Percentiles rank a stretch among this genome's conserved stretches.
Conservation (phyloP, 1,284 basidiomycete genomes). For the Ustilago crameri region DNA sequence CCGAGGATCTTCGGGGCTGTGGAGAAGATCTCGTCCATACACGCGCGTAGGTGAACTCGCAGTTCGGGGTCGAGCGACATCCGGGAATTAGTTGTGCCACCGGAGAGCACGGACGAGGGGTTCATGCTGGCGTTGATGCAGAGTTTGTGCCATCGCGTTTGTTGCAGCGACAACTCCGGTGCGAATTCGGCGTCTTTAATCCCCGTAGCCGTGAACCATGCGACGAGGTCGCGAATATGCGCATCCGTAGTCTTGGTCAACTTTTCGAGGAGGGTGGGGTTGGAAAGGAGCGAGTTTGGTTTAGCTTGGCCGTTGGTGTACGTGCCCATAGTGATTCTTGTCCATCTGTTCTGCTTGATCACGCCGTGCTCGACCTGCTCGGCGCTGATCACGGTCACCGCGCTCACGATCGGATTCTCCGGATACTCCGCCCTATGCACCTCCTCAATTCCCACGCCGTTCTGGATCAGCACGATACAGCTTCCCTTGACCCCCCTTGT, state of each 20-base stretch:
- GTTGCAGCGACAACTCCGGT: constrained; percentile 68
- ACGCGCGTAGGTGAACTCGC: constrained; percentile 66
- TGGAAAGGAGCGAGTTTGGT: constrained; percentile 32
- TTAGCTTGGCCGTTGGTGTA: constrained; percentile 61
- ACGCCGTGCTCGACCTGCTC: constrained; percentile 68
- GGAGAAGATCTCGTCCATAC: constrained; percentile 70
- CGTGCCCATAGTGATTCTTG: constrained; percentile 69
- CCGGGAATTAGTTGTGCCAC: constrained; percentile 68
- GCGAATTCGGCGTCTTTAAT: constrained; percentile 69
- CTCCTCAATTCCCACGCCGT: constrained; percentile 70
- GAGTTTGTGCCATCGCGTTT: constrained; percentile 71
- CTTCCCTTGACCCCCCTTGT: constrained; percentile 31
- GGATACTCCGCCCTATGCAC: constrained; percentile 68
- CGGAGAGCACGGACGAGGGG: constrained; percentile 70
- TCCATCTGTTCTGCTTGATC: constrained; percentile 70
- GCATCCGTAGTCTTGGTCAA: constrained; percentile 20
- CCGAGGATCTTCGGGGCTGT: constrained; percentile 68
- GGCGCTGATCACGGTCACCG: constrained; percentile 70
- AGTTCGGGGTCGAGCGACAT: constrained; percentile 69
- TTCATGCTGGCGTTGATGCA: constrained; percentile 70
- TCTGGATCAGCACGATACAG: constrained; percentile 70
- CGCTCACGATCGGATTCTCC: constrained; percentile 67
- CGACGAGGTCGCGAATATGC: constrained; percentile 54
- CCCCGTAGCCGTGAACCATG: constrained; percentile 65
- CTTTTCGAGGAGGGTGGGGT: constrained; percentile 15